These are phyloP conservation scores for Cucurbita moschata DNA, from an alignment of 306 rosid genomes.

Conservation along the genomic window DNA sequence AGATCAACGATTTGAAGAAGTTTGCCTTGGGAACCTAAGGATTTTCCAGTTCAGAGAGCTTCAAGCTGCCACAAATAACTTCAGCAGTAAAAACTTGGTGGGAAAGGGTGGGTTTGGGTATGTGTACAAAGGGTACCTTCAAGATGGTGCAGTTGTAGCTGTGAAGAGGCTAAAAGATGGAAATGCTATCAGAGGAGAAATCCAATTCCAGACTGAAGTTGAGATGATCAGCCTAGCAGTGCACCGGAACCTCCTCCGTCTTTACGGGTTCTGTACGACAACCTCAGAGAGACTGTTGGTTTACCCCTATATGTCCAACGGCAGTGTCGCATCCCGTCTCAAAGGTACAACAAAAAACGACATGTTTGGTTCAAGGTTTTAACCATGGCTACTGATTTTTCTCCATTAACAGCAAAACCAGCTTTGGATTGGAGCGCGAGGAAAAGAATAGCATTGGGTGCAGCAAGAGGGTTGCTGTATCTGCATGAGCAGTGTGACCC, in stretches of 20 bases:
- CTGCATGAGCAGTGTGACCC: conserved; percentile 98
- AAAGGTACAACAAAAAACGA: conserved; percentile 37
- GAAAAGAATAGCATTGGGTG: conserved; percentile 85
- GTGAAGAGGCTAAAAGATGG: conserved; percentile 89
- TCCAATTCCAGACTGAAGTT: conserved; percentile 84
- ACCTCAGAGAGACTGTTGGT: conserved; percentile 73
- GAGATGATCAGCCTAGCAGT: conserved; percentile 98
- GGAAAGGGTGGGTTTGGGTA: conserved; percentile 93
- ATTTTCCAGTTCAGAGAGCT: conserved; percentile 81
- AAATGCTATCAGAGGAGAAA: conserved; percentile 69
- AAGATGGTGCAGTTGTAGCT: conserved; percentile 67
- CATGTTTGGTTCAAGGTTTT: background rate
- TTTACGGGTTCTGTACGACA: conserved; percentile 80
- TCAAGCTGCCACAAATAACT: conserved; percentile 73
- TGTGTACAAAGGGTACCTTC: conserved; percentile 85
- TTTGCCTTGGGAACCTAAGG: conserved; percentile 81
- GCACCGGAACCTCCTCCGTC: conserved; percentile 82
- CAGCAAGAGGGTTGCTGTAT: conserved; percentile 76
- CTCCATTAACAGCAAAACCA: conserved; percentile 55
- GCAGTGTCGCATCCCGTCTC: conserved; percentile 85
- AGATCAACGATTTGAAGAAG: conserved; percentile 62
- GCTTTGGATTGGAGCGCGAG: conserved; percentile 75
- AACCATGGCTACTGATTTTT: background rate
- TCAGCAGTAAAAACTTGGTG: conserved; percentile 74
- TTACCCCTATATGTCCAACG: conserved; percentile 94